A percentile compares a stretch with the other conserved stretches of the same genome.
phyloP scores from a whole-genome alignment of 257 asterid genomes.

The Vinca minor region DNA sequence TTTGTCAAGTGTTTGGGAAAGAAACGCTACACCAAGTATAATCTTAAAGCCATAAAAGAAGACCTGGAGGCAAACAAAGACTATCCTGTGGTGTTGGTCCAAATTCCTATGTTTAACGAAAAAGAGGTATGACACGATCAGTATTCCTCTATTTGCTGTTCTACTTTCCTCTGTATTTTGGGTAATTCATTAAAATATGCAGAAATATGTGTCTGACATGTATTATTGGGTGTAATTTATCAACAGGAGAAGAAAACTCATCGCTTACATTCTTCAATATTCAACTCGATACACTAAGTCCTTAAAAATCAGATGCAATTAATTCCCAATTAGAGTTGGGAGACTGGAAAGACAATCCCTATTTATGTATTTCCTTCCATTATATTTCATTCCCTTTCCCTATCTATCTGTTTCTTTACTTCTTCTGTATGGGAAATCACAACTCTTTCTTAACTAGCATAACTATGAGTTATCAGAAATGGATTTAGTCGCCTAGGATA shows the following conservation, averaged over 20 bases:
- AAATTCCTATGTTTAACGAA: constrained; percentile 86
- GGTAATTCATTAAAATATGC: background rate
- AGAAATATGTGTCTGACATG: too few species aligned
- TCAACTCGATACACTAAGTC: background rate
- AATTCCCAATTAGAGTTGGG: background rate
- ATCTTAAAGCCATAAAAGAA: constrained; percentile 58
- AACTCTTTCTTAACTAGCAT: too few species aligned
- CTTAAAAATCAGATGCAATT: background rate
- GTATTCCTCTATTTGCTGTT: background rate
- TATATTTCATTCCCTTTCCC: background rate
- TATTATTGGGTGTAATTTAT: too few species aligned
- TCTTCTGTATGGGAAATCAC: background rate
- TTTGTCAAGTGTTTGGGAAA: constrained; percentile 52
- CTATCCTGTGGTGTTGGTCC: constrained; percentile 63
- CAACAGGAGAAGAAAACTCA: too few species aligned
- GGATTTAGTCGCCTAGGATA: background rate
- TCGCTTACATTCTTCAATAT: background rate
- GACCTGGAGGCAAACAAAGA: constrained; percentile 47
- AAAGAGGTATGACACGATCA: constrained; percentile 57
- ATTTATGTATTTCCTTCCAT: background rate
- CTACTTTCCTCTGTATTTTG: background rate
- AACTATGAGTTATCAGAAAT: background rate
- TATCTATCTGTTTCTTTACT: background rate
- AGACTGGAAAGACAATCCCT: background rate
- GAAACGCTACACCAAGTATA: constrained; percentile 74